Conservation (phyloP, 768 basidiomycete genomes). For the Serendipita sp. region DNA sequence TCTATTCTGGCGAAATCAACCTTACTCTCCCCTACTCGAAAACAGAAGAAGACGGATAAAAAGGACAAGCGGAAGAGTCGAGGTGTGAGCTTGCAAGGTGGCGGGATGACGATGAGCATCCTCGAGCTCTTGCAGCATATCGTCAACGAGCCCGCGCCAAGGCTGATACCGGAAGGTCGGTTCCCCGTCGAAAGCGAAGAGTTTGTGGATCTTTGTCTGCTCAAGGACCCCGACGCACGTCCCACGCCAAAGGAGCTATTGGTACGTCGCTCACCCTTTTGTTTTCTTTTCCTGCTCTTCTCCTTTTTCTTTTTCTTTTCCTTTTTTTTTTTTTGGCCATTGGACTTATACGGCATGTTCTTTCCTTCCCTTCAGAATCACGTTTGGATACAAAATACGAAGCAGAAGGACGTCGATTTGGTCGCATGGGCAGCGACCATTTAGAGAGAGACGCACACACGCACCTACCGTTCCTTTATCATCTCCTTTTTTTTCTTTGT, state of each 20-base stretch:
- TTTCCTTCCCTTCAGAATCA: slow-evolving; percentile 40
- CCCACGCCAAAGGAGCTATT: slow-evolving; percentile 78
- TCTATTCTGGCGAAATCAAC: too few relatives aligned
- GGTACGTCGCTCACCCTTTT: slow-evolving; percentile 31
- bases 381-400: slow-evolving; percentile 55
- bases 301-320: too few relatives aligned
- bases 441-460: slow-evolving; percentile 24
- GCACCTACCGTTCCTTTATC: too few relatives aligned
- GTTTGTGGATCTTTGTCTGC: slow-evolving; percentile 80
- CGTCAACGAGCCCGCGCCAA: slow-evolving; percentile 94
- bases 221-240: slow-evolving; percentile 76
- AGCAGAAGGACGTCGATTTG: slow-evolving; percentile 47
- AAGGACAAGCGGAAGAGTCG: slow-evolving; percentile 77
- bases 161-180: slow-evolving; percentile 56
- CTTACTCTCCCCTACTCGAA: too few relatives aligned
- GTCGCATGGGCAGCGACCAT: slow-evolving; percentile 70
- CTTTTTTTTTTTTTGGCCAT: too few relatives aligned
- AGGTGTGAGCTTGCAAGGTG: slow-evolving; percentile 86
- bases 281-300: background rate
- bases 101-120: slow-evolving; percentile 96
- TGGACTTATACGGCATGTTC: too few relatives aligned
- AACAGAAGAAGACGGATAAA: slow-evolving; percentile 29
- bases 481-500: too few relatives aligned
- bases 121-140: slow-evolving; percentile 94
- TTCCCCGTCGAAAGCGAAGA: slow-evolving; percentile 60